Conservation (phyloP, 768 basidiomycete genomes). For the Xerocomus spinulosus region DNA sequence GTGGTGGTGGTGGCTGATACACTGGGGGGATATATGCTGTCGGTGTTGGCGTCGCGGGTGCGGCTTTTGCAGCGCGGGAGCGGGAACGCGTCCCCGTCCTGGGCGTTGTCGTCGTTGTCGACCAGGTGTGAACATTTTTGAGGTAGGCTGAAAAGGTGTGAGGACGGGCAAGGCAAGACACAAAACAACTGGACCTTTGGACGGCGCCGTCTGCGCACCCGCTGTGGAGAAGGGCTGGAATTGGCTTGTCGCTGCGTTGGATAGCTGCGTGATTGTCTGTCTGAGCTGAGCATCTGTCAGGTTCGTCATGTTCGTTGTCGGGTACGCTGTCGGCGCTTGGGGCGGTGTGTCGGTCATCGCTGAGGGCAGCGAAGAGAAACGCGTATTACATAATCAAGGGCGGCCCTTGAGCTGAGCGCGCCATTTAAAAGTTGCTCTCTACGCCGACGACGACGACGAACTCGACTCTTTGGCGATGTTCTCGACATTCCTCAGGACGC, state of each 20-base stretch:
- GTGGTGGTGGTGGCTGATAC: conserved; percentile 34
- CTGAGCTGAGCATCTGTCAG: conserved; percentile 62
- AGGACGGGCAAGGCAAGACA: conserved; percentile 11
- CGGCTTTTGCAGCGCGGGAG: conserved; percentile 33
- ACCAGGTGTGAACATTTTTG: conserved; percentile 71
- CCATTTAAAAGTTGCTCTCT: too few relatives aligned
- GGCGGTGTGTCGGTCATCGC: conserved; percentile 29
- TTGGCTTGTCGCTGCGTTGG: conserved; percentile 36
- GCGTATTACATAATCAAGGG: conserved; percentile 25
- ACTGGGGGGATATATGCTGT: conserved; percentile 34
- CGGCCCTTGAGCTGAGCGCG: neutral
- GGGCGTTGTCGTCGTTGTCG: conserved; percentile 50
- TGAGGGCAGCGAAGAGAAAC: conserved; percentile 8
- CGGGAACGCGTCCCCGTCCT: conserved; percentile 39
- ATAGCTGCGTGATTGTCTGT: conserved; percentile 56
- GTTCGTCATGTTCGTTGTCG: conserved; percentile 33
- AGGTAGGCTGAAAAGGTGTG: conserved; percentile 43
- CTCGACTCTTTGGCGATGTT: conserved; percentile 14
- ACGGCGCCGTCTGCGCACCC: conserved; percentile 28
- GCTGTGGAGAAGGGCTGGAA: conserved; percentile 32
- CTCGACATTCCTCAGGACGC: conserved; percentile 11
- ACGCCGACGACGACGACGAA: too few relatives aligned
- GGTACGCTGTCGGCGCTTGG: conserved; percentile 28
- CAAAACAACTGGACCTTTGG: conserved; percentile 23
- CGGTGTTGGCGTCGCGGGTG: conserved; percentile 36